Percentiles rank a stretch among this genome's conserved stretches.
These are phyloP conservation scores for Trametes polyzona DNA, from an alignment of 1,284 basidiomycete species.

Conservation along the genomic window DNA sequence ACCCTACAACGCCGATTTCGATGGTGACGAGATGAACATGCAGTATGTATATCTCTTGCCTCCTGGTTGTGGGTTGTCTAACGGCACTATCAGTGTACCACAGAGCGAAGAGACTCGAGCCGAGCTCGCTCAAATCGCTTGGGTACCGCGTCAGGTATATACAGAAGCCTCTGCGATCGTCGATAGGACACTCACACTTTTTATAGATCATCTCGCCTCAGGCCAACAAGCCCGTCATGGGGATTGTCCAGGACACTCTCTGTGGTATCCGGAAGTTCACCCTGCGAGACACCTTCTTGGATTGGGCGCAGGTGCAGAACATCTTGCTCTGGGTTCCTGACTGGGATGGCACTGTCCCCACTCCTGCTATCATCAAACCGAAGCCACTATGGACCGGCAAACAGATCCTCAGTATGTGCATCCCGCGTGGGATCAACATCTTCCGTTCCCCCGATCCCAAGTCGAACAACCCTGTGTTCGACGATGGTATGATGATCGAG, in stretches of 20 bases:
- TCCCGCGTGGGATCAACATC: constrained; percentile 97
- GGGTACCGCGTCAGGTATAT: constrained; percentile 94
- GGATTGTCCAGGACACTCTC: constrained; percentile 98
- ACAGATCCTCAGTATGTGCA: constrained; percentile 92
- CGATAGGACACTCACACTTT: not conserved
- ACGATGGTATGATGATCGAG: constrained; percentile 96
- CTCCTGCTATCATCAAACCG: constrained; percentile 94
- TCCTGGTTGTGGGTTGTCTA: not conserved
- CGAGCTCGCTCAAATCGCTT: constrained; percentile 96
- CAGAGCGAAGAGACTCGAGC: constrained; percentile 99
- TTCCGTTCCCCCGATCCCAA: constrained; percentile 79
- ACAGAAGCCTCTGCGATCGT: not conserved
- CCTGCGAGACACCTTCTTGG: constrained; percentile 90
- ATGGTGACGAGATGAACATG: constrained; percentile 99
- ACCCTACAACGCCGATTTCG: constrained; percentile 97
- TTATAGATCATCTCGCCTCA: constrained; percentile 97
- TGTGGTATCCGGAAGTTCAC: constrained; percentile 99
- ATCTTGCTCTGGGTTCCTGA: constrained; percentile 97
- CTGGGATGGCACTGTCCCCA: constrained; percentile 95
- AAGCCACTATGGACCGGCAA: constrained; percentile 99
- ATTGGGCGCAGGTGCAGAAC: constrained; percentile 95
- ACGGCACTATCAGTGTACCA: constrained; percentile 69
- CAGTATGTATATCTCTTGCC: constrained; percentile 57
- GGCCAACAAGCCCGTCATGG: constrained; percentile 99
- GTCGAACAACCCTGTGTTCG: constrained; percentile 82